Conservation (phyloP, 345 rosid genomes). For the Rhizophora apiculata region DNA sequence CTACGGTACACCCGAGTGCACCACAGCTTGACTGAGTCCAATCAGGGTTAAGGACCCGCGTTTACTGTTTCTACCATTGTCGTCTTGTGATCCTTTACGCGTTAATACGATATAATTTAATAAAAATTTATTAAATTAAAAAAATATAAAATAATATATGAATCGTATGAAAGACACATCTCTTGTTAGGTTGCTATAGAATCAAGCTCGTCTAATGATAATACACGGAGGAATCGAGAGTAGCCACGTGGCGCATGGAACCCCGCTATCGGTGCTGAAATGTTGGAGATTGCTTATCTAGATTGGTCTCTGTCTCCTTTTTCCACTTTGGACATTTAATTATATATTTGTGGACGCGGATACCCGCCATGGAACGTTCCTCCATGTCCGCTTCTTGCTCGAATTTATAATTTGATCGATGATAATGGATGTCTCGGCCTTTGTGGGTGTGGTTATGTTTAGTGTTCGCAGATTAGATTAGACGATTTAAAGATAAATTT, state of each 20-base stretch:
- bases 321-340: background rate
- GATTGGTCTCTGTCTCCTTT: background rate
- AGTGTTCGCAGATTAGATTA: too few species aligned
- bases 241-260: constrained; percentile 2
- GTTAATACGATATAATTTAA: too few species aligned
- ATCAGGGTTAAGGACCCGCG: background rate
- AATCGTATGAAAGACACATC: too few species aligned
- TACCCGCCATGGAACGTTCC: too few species aligned
- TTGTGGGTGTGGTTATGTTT: too few species aligned
- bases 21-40: background rate
- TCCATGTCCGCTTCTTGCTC: background rate
- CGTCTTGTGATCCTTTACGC: too few species aligned
- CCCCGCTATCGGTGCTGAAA: background rate
- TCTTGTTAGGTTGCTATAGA: background rate
- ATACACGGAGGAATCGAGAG: background rate
- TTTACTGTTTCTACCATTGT: background rate
- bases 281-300: background rate
- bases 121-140: too few species aligned
- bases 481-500: too few species aligned
- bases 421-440: too few species aligned
- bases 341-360: too few species aligned
- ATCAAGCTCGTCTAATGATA: too few species aligned
- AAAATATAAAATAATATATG: too few species aligned
- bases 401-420: background rate
- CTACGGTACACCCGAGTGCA: background rate